Evolutionary conservation across 495 filamentous ascomycete species (phyloP), one percentile per base, ranked within the genome.

Genomic region (Podospora pseudoanserina): DNA sequence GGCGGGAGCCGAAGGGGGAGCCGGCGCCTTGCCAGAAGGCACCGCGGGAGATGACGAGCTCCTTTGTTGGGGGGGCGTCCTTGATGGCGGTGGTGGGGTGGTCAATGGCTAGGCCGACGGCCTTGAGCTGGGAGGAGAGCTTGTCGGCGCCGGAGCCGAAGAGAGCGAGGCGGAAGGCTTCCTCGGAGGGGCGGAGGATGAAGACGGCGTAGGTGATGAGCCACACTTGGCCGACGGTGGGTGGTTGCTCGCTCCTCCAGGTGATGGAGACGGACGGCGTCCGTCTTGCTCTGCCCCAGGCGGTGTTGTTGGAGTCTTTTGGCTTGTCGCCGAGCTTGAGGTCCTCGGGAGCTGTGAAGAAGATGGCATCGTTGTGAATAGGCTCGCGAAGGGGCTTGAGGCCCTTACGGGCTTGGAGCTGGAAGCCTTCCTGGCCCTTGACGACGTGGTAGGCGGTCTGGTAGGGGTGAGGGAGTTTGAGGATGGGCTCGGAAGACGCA

Each of bases 11-110:
- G 28, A 87, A 80, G 30, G 88, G 88, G 1, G 87, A 89, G 27
- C 79, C 88, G 28, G 88, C 88, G 55, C 88, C 88, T 70, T 91
- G 88, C 88, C 88, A 91, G 80, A 91, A 91, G 13, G 87, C 80
- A 61, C 76, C 73, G 66, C 84, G 80, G 49, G 82, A 75, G 57
- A 84, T 64, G 20, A 84, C 68, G 23, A 85, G 76, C 68, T 82
- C 80, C 27, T 72, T 67, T 54, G 55, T 74, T 39, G 26, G 67
- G 7, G 71, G 57, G 7, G 57, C 60, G 59, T 32, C 54, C 26
- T 53, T 53, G 70, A 63, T 54, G 62, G 70, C 20, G 28, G 56
- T 62, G 60, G 66, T 64, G 66, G 64, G 87, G 71, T 85, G 85
- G 65, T 77, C 71, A 56, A 85, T 78, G 15, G 78, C 85, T 0